Evolutionary conservation across 805 yeast species (phyloP).

Genomic region (Scheffersomyces lignosus): DNA sequence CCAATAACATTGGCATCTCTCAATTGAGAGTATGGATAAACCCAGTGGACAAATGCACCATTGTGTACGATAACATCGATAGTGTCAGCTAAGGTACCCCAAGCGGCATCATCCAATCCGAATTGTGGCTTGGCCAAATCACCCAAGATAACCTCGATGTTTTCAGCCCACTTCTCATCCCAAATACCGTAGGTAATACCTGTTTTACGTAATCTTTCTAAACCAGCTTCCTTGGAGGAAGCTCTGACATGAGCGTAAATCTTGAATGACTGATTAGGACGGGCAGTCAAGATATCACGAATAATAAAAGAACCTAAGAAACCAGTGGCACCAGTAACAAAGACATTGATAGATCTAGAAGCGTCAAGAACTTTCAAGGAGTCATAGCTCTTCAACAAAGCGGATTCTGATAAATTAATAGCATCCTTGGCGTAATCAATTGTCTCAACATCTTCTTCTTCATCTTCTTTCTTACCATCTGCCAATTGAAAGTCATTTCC

Average conservation of each 20-base stretch:
- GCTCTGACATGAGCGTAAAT: constrained; percentile 94
- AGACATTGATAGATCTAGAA: constrained; percentile 52
- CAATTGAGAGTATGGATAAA: constrained; percentile 85
- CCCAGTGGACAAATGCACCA: constrained; percentile 99
- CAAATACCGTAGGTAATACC: constrained; percentile 83
- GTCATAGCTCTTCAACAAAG: constrained; percentile 45
- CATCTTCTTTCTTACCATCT: constrained; percentile 27
- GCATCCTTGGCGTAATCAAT: constrained; percentile 73
- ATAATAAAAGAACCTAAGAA: constrained; percentile 90
- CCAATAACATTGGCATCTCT: constrained; percentile 93
- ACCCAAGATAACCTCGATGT: constrained; percentile 76
- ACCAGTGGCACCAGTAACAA: constrained; percentile 95
- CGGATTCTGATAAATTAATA: constrained; percentile 40
- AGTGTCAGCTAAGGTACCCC: constrained; percentile 55
- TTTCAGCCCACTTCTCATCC: constrained; percentile 57
- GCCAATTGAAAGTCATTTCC: constrained; percentile 50
- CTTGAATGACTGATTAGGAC: constrained; percentile 51
- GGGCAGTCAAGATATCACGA: constrained; percentile 63
- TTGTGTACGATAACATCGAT: constrained; percentile 90
- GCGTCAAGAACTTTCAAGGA: constrained; percentile 40
- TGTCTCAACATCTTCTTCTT: constrained; percentile 31
- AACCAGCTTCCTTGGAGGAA: constrained; percentile 59
- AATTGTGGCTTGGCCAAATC: constrained; percentile 72
- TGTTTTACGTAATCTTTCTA: constrained; percentile 72
- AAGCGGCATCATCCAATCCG: constrained; percentile 59